phyloP scores from a whole-genome alignment of 192 early-diverging fungal genomes.

The Umbelopsis sp. region DNA sequence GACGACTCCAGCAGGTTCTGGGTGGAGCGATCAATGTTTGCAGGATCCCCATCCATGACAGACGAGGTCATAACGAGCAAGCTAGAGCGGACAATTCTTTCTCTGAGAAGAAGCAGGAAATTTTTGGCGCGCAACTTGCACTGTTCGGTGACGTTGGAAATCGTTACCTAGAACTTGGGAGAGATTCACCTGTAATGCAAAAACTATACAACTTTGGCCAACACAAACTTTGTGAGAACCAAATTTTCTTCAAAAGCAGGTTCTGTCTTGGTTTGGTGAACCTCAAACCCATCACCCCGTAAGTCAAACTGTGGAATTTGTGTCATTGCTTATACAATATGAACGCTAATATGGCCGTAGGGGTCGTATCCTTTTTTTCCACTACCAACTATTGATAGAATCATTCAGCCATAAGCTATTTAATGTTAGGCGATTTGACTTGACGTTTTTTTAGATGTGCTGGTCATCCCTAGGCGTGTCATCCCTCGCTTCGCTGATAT shows the following conservation, averaged over 20 bases:
- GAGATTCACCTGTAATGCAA: not conserved
- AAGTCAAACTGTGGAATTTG: slow-evolving; percentile 29
- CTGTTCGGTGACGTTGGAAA: slow-evolving; percentile 3
- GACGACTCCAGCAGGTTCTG: slow-evolving; percentile 4
- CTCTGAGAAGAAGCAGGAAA: not conserved
- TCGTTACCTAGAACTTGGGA: not conserved
- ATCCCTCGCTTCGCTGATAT: slow-evolving; percentile 79
- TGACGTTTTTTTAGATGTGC: slow-evolving; percentile 66
- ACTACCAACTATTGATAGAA: not conserved
- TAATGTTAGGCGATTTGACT: slow-evolving; percentile 12
- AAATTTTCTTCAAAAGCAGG: slow-evolving; percentile 77
- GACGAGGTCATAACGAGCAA: slow-evolving; percentile 8
- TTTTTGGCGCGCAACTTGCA: not conserved
- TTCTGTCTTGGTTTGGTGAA: slow-evolving; percentile 86
- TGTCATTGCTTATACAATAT: not conserved
- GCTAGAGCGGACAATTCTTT: slow-evolving; percentile 1
- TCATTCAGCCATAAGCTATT: not conserved
- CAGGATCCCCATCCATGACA: not conserved
- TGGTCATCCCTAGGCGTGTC: slow-evolving; percentile 71
- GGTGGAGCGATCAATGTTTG: not conserved
- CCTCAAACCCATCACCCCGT: slow-evolving; percentile 89
- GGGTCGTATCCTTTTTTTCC: slow-evolving; percentile 40
- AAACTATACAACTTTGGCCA: slow-evolving; percentile 68
- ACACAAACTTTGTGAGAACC: slow-evolving; percentile 62
- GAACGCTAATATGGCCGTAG: slow-evolving; percentile 13